These are phyloP conservation scores for Cyberlindnera euphorbiiphila DNA, from an alignment of 805 yeast species.

Conservation along the genomic window DNA sequence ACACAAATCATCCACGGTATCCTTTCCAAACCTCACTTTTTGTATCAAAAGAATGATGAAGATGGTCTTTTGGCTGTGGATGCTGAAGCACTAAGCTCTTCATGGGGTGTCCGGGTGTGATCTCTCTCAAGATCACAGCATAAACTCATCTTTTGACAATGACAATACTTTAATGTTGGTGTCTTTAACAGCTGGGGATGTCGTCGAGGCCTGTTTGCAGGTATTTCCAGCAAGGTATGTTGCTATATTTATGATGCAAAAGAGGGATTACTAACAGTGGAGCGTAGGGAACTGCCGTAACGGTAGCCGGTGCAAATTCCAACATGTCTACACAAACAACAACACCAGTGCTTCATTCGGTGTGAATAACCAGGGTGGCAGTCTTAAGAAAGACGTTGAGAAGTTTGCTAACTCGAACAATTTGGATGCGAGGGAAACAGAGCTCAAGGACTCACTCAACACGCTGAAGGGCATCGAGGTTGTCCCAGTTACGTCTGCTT, in stretches of 20 bases:
- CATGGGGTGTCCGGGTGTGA: no score
- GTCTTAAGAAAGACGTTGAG: constrained; percentile 6
- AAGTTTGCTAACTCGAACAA: constrained; percentile 2
- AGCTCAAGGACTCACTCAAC: constrained; percentile 27
- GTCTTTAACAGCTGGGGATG: no score
- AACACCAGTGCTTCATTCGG: constrained; percentile 1
- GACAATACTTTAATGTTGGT: no score
- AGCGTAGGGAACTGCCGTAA: constrained; percentile 33
- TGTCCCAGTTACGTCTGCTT: constrained; percentile 36
- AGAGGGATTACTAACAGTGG: constrained; percentile 7
- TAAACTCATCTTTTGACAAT: no score
- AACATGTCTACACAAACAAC: constrained; percentile 34
- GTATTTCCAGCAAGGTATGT: constrained; percentile 38
- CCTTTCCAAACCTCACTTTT: no score
- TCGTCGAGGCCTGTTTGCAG: constrained; percentile 37
- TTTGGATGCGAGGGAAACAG: constrained; percentile 27
- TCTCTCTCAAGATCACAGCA: no score
- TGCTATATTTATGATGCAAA: no score
- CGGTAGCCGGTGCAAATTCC: constrained; percentile 41
- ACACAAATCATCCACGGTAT: constrained; percentile 94
- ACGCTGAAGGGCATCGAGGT: constrained; percentile 23
- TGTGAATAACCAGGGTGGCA: constrained; percentile 5
- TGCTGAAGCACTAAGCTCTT: no score
- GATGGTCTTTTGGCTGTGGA: no score
- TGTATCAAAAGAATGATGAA: no score